Base-by-base conservation (phyloP, 768 basidiomycete genomes). In the Suillus discolor region DNA sequence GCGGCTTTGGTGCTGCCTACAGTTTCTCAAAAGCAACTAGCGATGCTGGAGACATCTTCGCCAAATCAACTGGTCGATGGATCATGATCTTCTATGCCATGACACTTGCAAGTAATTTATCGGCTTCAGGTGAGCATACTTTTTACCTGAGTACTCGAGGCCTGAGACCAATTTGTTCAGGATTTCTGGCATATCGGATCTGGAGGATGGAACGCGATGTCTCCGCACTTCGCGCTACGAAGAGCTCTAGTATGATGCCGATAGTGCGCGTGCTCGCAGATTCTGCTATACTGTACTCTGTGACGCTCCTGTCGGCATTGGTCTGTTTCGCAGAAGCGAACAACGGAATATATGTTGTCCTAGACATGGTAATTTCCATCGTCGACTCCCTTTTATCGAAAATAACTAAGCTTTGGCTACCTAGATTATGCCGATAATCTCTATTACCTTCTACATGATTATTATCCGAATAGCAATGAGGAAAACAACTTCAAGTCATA, bases 61-160 rank as follows among this genome's bases (percentile, higher is more conserved):
- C 34, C 18, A 55, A 55, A 49, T 18, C 51, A 23, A 65, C 65
- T 4, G 65, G 60, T 23, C 65, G 36, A 31, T 65, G 61, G 61
- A 49, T 62, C 31, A 62, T n/a, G 15, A 31, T 49, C 3, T 65
- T 53, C 38, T 65, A 49, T 62, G 39, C 49, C 36, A 62, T 51
- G n/a, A 62, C 65, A 38, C 47, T 65, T 9, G 31, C 51, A 36
- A 62, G 39, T 7, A 65, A 62, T 62, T 18, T 55, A 11, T 11
- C 44, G 23, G 39, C 47, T 57, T 62, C 61, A 51, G 60, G 65
- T 65, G 53, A 36, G 34, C 60, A 12, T 6, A 25, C 28, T 44
- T 34, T 18, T 20, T 38, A 4, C 28, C 16, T 54, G 28, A 54
- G 18, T 18, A 11, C 15, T 11, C 8, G 25, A 18, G 4, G 53